Conservation (phyloP, 306 rosid species). For the Gillenia trifoliata region DNA sequence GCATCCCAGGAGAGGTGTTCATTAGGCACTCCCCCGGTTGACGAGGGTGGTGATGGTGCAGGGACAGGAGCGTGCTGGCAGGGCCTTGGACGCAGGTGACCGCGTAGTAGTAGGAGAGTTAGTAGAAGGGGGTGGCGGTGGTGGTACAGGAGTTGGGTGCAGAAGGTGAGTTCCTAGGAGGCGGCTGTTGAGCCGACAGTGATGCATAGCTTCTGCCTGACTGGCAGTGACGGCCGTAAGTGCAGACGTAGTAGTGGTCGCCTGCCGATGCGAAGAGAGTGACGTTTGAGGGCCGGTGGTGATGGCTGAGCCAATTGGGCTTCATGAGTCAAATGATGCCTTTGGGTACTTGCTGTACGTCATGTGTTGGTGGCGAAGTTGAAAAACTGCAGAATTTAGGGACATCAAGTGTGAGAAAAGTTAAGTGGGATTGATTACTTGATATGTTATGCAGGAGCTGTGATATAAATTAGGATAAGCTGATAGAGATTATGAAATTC, state of each 20-base stretch:
- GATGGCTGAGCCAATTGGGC: neutral
- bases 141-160: no score
- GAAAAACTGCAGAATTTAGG: no score
- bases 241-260: conserved; percentile 16
- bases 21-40: neutral
- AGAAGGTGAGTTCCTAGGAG: neutral
- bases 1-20: no score
- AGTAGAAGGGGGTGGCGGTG: neutral
- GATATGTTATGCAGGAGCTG: no score
- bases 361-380: conserved; percentile 5
- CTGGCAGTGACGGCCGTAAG: no score
- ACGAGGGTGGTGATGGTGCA: neutral
- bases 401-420: no score
- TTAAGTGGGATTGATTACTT: no score
- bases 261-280: conserved; percentile 4
- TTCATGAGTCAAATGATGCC: conserved; percentile 2
- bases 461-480: no score
- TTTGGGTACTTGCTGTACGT: conserved; percentile 4
- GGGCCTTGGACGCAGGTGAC: neutral
- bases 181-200: conserved; percentile 9
- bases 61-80: no score
- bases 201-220: conserved; percentile 23
- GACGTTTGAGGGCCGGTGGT: conserved; percentile 8
- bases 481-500: no score
- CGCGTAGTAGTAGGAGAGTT: neutral